phyloP scores from a whole-genome alignment of 164 flowering plant genomes.

The Annona cherimola region DNA sequence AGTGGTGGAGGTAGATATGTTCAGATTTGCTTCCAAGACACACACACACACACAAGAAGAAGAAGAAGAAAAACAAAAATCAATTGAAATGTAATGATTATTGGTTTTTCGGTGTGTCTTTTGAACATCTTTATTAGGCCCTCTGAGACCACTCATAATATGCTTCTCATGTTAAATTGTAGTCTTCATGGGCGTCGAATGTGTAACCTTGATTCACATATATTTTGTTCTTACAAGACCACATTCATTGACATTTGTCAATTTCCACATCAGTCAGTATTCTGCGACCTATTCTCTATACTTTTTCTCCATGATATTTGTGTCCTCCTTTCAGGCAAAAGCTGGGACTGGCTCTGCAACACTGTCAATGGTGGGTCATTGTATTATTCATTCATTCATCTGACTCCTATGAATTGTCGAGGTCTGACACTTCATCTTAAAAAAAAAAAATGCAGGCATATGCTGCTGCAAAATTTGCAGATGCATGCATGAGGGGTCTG shows the following conservation, averaged over 20 bases:
- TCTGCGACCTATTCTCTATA: no score
- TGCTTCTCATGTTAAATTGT: not conserved
- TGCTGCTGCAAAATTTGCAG: conserved; percentile 94
- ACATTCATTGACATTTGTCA: not conserved
- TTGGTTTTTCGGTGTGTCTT: not conserved
- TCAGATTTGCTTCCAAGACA: not conserved
- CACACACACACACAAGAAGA: no score
- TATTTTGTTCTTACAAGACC: no score
- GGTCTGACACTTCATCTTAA: not conserved
- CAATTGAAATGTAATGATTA: not conserved
- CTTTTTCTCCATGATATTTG: not conserved
- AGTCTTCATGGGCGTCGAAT: not conserved
- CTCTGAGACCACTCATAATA: not conserved
- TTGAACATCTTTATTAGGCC: not conserved
- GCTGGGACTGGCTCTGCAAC: conserved; percentile 98
- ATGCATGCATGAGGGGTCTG: conserved; percentile 78
- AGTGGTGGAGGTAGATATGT: conserved; percentile 11
- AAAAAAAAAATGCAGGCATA: conserved; percentile 43
- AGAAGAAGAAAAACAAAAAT: no score
- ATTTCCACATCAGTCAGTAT: not conserved
- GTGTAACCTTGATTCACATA: not conserved
- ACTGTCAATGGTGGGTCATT: conserved; percentile 71
- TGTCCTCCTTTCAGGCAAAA: conserved; percentile 67
- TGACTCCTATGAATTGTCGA: not conserved
- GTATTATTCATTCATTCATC: not conserved